A percentile compares a stretch with the other conserved stretches of the same genome.
Conservation (phyloP, 2,329 filamentous ascomycete species). For the Calonectria montana region DNA sequence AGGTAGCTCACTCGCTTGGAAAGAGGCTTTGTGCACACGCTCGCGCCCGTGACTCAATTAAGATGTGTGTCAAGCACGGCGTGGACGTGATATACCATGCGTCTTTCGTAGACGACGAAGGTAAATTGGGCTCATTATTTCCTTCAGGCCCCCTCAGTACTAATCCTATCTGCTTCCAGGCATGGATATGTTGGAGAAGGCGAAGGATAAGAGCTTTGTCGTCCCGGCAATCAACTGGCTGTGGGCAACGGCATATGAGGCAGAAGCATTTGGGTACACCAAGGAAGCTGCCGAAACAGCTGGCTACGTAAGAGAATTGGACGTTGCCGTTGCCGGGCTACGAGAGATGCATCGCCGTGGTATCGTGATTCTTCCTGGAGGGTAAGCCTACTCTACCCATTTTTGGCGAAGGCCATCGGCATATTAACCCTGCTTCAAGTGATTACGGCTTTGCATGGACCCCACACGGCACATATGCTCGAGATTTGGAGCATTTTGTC, state of each 20-base stretch:
- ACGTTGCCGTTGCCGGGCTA: constrained; percentile 18
- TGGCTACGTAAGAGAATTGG: constrained; percentile 23
- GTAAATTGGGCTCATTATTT: background rate
- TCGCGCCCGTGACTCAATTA: constrained; percentile 27
- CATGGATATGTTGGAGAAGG: constrained; percentile 17
- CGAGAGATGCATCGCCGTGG: constrained; percentile 28
- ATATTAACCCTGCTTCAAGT: background rate
- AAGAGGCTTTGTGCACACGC: constrained; percentile 29
- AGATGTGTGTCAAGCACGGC: constrained; percentile 27
- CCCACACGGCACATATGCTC: constrained; percentile 23
- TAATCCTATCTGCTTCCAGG: background rate
- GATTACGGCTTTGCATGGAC: constrained; percentile 25
- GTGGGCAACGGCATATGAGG: constrained; percentile 25
- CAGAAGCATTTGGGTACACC: constrained; percentile 23
- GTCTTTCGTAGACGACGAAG: constrained; percentile 28
- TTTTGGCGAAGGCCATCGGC: background rate
- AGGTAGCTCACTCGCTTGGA: constrained; percentile 26
- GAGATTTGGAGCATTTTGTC: constrained; percentile 32
- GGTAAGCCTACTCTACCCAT: background rate
- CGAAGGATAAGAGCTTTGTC: constrained; percentile 14
- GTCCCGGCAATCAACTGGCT: constrained; percentile 28
- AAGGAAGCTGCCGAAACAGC: constrained; percentile 19
- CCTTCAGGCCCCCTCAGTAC: background rate
- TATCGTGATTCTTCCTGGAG: constrained; percentile 26
- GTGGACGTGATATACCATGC: constrained; percentile 30